These are phyloP conservation scores for Aureobasidium sp. DNA, from an alignment of 2,329 filamentous ascomycete species.

Conservation along the genomic window DNA sequence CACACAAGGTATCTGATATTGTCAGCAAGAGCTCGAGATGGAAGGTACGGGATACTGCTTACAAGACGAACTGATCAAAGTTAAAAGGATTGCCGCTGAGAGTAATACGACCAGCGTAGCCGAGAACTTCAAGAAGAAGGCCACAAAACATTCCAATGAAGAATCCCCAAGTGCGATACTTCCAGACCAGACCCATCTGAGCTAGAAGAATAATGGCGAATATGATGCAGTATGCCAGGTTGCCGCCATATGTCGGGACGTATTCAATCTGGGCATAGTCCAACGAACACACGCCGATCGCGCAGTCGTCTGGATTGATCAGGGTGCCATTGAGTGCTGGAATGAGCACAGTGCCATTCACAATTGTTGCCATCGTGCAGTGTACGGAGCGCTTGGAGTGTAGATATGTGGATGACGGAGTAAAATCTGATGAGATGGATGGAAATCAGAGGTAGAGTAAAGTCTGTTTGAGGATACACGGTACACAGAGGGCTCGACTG, in stretches of 20 bases:
- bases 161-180: conserved; percentile 51
- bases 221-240: conserved; percentile 46
- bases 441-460: neutral
- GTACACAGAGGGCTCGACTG: neutral
- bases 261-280: conserved; percentile 44
- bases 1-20: conserved; percentile 45
- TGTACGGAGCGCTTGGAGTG: neutral
- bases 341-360: conserved; percentile 4
- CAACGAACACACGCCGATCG: conserved; percentile 26
- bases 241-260: conserved; percentile 45
- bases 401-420: neutral
- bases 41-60: conserved; percentile 22
- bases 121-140: conserved; percentile 46
- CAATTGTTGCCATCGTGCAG: neutral
- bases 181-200: conserved; percentile 45
- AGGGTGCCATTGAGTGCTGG: conserved; percentile 12
- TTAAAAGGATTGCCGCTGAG: conserved; percentile 49
- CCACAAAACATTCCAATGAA: conserved; percentile 44
- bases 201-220: conserved; percentile 44
- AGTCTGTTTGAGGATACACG: neutral
- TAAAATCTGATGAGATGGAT: no score
- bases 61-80: conserved; percentile 44
- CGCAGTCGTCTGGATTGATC: conserved; percentile 19
- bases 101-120: conserved; percentile 50
- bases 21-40: neutral